phyloP scores from a whole-genome alignment of 768 basidiomycete genomes.

The Pulveroboletus sp. region DNA sequence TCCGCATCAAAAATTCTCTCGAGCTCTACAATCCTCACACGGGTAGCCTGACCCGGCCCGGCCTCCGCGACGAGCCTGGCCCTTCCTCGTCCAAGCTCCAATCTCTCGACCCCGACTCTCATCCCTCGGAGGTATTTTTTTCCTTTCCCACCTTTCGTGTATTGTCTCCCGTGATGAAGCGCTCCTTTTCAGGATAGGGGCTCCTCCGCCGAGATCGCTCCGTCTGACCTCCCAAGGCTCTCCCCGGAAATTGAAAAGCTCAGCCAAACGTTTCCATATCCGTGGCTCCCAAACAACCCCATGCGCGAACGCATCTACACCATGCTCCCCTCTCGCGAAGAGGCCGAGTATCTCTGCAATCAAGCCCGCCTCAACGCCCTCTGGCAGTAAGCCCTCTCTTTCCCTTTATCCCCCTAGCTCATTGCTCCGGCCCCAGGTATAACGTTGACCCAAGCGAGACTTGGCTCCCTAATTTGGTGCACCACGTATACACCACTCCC shows the following conservation, averaged over 20 bases:
- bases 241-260: slow-evolving; percentile 42
- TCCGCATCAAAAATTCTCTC: slow-evolving; percentile 63
- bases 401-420: not conserved
- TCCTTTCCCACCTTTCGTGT: not conserved
- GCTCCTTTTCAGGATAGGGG: slow-evolving; percentile 19
- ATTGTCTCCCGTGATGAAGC: not conserved
- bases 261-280: slow-evolving; percentile 66
- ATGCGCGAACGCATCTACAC: slow-evolving; percentile 62
- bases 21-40: slow-evolving; percentile 49
- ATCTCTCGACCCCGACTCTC: slow-evolving; percentile 4
- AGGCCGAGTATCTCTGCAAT: slow-evolving; percentile 57
- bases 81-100: slow-evolving; percentile 15
- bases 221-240: slow-evolving; percentile 17
- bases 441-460: slow-evolving; percentile 69
- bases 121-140: slow-evolving; percentile 23
- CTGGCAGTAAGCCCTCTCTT: slow-evolving; percentile 58
- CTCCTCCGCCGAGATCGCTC: slow-evolving; percentile 23
- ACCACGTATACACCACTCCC: slow-evolving; percentile 61
- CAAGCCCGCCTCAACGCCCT: slow-evolving; percentile 64
- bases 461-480: slow-evolving; percentile 63
- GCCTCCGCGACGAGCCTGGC: slow-evolving; percentile 8
- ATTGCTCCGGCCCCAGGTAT: slow-evolving; percentile 41
- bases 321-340: slow-evolving; percentile 55
- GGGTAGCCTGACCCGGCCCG: not conserved
- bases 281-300: slow-evolving; percentile 59